A percentile compares a stretch with the other conserved stretches of the same genome.
Evolutionary conservation across 495 filamentous ascomycete genomes (phyloP).

Genomic region (Rhypophila decipiens): DNA sequence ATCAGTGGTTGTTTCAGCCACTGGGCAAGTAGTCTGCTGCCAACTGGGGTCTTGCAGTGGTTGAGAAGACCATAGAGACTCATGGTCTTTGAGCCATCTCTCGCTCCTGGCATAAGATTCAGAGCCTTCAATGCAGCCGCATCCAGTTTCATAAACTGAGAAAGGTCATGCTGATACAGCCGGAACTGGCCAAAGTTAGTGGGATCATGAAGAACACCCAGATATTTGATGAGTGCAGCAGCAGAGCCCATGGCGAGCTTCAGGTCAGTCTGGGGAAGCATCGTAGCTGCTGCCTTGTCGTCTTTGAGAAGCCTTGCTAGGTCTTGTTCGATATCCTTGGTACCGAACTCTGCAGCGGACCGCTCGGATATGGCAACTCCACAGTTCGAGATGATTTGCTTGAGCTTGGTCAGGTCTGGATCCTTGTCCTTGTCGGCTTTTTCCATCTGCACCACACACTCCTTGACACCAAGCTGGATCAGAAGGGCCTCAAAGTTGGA

Average conservation of each 20-base stretch:
- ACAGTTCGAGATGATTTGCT: slow-evolving; percentile 82
- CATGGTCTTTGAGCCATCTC: slow-evolving; percentile 97
- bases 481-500: slow-evolving; percentile 96
- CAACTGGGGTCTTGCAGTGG: slow-evolving; percentile 94
- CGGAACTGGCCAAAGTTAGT: slow-evolving; percentile 96
- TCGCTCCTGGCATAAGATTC: slow-evolving; percentile 92
- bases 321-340: slow-evolving; percentile 94
- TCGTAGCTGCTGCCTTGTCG: slow-evolving; percentile 66
- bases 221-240: slow-evolving; percentile 88
- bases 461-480: slow-evolving; percentile 93
- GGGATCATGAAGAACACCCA: slow-evolving; percentile 82
- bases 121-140: slow-evolving; percentile 88
- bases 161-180: slow-evolving; percentile 93
- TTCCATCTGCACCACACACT: slow-evolving; percentile 79
- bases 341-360: slow-evolving; percentile 69
- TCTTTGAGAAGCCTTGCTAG: slow-evolving; percentile 78
- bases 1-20: slow-evolving; percentile 99
- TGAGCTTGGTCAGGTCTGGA: slow-evolving; percentile 80
- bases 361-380: slow-evolving; percentile 83
- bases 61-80: slow-evolving; percentile 90
- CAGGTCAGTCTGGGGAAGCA: slow-evolving; percentile 83
- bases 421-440: slow-evolving; percentile 66
- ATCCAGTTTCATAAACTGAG: slow-evolving; percentile 98
- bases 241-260: slow-evolving; percentile 97
- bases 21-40: slow-evolving; percentile 83